These are phyloP conservation scores for Sarocladium kiliense DNA, from an alignment of 2,329 filamentous ascomycete genomes.

Conservation along the genomic window DNA sequence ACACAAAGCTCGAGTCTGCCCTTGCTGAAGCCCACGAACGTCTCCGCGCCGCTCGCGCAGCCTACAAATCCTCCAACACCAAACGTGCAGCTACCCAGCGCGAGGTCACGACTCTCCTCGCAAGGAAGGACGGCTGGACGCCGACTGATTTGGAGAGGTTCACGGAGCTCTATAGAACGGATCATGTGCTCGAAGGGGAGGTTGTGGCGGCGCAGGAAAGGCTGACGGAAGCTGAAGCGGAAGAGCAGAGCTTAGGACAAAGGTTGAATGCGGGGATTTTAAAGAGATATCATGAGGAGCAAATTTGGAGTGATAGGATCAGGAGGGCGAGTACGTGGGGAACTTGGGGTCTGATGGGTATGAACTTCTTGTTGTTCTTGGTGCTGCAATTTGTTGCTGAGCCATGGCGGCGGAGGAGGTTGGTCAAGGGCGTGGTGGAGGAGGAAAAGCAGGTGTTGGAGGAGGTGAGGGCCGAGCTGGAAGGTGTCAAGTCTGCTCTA, in stretches of 20 bases:
- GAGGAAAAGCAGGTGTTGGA: conserved; percentile 60
- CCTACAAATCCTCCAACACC: conserved; percentile 78
- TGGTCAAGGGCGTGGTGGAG: conserved; percentile 79
- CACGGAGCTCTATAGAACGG: conserved; percentile 83
- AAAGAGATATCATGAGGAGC: conserved; percentile 94
- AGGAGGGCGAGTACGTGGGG: conserved; percentile 96
- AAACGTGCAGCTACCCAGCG: conserved; percentile 85
- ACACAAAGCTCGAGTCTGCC: conserved; percentile 59
- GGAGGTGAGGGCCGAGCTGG: conserved; percentile 39
- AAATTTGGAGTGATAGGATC: conserved; percentile 99
- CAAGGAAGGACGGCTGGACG: conserved; percentile 90
- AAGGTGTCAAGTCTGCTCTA: conserved; percentile 24
- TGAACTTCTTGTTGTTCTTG: conserved; percentile 87
- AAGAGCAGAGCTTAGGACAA: conserved; percentile 71
- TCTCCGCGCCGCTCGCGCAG: conserved; percentile 66
- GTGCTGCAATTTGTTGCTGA: conserved; percentile 85
- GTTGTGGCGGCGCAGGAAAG: conserved; percentile 68
- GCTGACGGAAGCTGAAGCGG: conserved; percentile 69
- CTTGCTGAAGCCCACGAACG: conserved; percentile 55
- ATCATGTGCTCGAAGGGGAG: conserved; percentile 87
- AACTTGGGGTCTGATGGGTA: conserved; percentile 95
- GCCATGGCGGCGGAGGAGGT: conserved; percentile 77
- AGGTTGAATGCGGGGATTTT: conserved; percentile 78
- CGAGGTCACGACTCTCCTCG: conserved; percentile 89
- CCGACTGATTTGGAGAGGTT: conserved; percentile 87